Evolutionary conservation across 2,329 filamentous ascomycete species (phyloP), one percentile per base, ranked within the genome.

Genomic region (Pyrenochaeta sp.): DNA sequence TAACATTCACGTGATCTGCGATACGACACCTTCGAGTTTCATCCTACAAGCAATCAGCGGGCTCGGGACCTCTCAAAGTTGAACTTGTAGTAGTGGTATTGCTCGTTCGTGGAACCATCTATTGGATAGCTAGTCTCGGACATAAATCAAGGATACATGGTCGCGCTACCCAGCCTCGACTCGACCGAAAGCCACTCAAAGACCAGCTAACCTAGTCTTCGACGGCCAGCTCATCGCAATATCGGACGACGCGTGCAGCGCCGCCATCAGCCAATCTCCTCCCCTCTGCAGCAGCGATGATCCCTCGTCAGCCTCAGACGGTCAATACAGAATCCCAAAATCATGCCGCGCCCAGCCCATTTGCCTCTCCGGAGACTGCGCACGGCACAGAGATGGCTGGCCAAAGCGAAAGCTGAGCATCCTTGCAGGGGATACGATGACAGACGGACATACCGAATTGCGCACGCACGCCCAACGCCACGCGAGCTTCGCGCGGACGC

Each of bases 151-250:
- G 19, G 48, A 46, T 34, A 36, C 34, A 48, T 41, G 34, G 17
- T 11, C 21, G 36, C 42, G 43, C 40, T 38, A 34, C 30, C 42
- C 34, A 24, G 3, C 13, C 17, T 42, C 42, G 30, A 43, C 29
- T 24, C 35, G 35, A 38, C 19, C 36, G n/a, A 19, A 28, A 42
- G 39, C 44, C 48, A 44, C 32, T 28, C 13, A 20, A 11, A 35
- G 37, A 43, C 40, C 36, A 44, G 44, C 47, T 22, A 41, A 41
- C 51, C 51, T 21, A 41, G 48, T 39, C 32, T 36, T 40, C 23
- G 15, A 40, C 42, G 23, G 42, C 38, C 48, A 55, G 38, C 52
- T 40, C 48, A 48, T 52, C 46, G 30, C 49, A 39, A 41, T 38
- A 53, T 48, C 45, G 43, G 44, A 39, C 30, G 44, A 52, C 26